phyloP scores from a whole-genome alignment of 2,329 filamentous ascomycete species.

The Zymoseptoria ardabiliae region DNA sequence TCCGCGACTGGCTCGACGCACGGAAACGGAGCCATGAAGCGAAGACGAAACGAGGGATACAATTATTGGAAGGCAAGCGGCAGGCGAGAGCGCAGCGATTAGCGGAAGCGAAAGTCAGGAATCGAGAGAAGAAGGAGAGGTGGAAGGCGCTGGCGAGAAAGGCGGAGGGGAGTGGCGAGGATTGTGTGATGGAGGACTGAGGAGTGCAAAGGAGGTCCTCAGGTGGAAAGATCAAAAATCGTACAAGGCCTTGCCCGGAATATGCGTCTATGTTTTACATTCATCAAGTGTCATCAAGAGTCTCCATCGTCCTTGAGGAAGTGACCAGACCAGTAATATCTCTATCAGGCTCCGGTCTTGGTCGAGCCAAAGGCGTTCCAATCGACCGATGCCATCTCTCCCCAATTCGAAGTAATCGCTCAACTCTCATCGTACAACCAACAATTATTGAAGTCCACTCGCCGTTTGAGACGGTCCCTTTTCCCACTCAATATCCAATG shows the following conservation, averaged over 20 bases:
- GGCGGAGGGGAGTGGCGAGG: neutral
- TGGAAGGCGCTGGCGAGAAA: neutral
- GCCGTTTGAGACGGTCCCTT: no score
- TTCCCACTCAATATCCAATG: constrained; percentile 14
- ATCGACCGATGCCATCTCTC: no score
- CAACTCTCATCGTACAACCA: no score
- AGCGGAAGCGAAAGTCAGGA: neutral
- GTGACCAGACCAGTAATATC: neutral
- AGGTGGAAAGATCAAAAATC: neutral
- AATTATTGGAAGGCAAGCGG: neutral
- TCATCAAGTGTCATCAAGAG: neutral
- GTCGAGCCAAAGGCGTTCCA: constrained; percentile 7
- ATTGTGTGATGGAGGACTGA: neutral
- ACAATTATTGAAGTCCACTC: no score
- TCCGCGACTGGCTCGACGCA: no score
- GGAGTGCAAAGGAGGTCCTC: neutral
- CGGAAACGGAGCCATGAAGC: no score
- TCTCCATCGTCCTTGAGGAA: neutral
- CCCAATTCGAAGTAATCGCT: no score
- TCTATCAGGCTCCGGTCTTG: neutral
- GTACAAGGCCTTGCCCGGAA: no score
- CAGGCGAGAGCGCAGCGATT: neutral
- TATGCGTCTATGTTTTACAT: no score
- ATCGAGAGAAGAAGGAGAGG: neutral
- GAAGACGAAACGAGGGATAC: no score